phyloP scores from a whole-genome alignment of 192 early-diverging fungal species.

The Backusella psychrophila region DNA sequence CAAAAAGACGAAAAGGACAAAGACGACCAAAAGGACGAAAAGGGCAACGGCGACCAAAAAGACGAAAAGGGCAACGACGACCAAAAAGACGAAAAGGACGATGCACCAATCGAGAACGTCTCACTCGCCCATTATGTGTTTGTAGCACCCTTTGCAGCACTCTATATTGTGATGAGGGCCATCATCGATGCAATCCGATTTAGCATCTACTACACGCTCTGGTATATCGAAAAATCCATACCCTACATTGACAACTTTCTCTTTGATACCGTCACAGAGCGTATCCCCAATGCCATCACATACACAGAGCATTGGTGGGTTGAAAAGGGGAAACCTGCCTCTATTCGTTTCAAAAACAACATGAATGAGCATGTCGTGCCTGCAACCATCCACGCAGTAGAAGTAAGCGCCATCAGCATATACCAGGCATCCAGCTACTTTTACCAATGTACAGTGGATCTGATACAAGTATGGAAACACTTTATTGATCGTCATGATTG shows the following conservation, averaged over 20 bases:
- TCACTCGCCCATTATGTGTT: background rate
- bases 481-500: slow-evolving; percentile 1
- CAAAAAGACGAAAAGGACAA: background rate
- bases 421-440: background rate
- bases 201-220: background rate
- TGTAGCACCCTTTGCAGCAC: background rate
- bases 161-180: background rate
- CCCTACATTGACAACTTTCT: background rate
- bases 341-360: background rate
- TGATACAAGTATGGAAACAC: background rate
- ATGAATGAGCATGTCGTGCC: background rate
- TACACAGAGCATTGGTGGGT: background rate
- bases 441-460: background rate
- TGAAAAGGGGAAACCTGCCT: background rate
- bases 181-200: background rate
- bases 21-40: background rate
- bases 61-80: background rate
- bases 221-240: background rate
- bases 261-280: background rate
- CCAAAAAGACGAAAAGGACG: background rate
- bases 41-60: background rate
- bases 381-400: background rate
- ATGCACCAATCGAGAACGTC: background rate
- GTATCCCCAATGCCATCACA: background rate
- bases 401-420: background rate